Evolutionary conservation across 345 rosid species (phyloP).

Genomic region (Combretum micranthum): DNA sequence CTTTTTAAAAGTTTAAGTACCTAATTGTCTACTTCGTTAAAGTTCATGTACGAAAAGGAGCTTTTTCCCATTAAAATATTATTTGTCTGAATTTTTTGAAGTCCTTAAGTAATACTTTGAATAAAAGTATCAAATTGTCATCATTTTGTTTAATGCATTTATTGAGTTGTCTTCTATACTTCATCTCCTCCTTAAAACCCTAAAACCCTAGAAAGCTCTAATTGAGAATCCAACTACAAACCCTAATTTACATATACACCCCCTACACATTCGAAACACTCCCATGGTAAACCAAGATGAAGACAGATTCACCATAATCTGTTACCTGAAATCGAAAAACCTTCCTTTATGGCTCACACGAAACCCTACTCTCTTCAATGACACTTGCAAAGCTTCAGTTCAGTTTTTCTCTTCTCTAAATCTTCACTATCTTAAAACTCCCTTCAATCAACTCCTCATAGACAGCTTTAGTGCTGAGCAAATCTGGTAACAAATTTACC

Average conservation of each 20-base stretch:
- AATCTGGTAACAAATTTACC: constrained; percentile 94
- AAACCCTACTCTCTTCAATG: constrained; percentile 34
- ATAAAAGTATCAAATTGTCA: no score
- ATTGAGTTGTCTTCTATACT: no score
- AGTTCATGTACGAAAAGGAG: no score
- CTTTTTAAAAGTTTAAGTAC: no score
- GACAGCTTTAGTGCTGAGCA: constrained; percentile 87
- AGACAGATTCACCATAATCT: constrained; percentile 41
- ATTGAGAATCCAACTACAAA: background rate
- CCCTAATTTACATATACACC: no score
- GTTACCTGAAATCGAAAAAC: constrained; percentile 50
- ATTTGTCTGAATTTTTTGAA: no score
- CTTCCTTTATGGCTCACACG: constrained; percentile 69
- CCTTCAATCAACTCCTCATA: constrained; percentile 52
- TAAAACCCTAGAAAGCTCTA: background rate
- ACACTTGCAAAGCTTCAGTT: constrained; percentile 54
- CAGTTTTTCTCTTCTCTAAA: constrained; percentile 51
- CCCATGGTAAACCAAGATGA: constrained; percentile 30
- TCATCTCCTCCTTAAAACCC: no score
- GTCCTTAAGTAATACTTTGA: no score
- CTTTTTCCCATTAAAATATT: no score
- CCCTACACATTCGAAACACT: no score
- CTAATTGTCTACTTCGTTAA: no score
- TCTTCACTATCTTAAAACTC: constrained; percentile 50
- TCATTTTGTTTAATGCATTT: no score